Conservation (phyloP, 2,329 filamentous ascomycete genomes). For the Bipolaris zeicola region DNA sequence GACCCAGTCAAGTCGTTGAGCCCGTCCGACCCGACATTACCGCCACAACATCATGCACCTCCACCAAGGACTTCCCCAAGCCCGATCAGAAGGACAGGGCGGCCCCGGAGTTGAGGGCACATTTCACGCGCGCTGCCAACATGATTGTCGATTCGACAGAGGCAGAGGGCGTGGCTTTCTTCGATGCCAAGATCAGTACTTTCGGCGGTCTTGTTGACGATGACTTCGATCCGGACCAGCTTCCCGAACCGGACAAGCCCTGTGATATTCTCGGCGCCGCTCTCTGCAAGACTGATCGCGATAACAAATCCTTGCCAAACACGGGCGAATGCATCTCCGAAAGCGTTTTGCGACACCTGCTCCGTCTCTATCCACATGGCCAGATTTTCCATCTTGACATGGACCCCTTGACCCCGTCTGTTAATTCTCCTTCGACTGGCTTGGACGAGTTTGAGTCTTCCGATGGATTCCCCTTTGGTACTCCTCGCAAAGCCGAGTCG, state of each 20-base stretch:
- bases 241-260: conserved; percentile 42
- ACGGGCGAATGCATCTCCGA: conserved; percentile 38
- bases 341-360: conserved; percentile 40
- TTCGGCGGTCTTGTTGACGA: conserved; percentile 48
- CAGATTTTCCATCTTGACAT: conserved; percentile 49
- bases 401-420: conserved; percentile 20
- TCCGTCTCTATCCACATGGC: conserved; percentile 43
- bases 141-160: conserved; percentile 49
- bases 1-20: conserved; percentile 30
- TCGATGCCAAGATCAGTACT: conserved; percentile 47
- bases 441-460: conserved; percentile 22
- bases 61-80: conserved; percentile 19
- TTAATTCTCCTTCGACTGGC: conserved; percentile 26
- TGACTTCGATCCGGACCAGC: conserved; percentile 38
- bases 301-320: conserved; percentile 13
- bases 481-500: conserved; percentile 38
- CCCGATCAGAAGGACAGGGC: conserved; percentile 29
- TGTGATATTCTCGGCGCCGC: conserved; percentile 40
- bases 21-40: conserved; percentile 20
- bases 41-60: conserved; percentile 33
- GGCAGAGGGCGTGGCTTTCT: conserved; percentile 46
- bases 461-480: conserved; percentile 31
- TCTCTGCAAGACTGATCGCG: conserved; percentile 25
- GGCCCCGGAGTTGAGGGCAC: conserved; percentile 40
- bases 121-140: conserved; percentile 45